A percentile compares a stretch with the other conserved stretches of the same genome.
Evolutionary conservation across 768 basidiomycete species (phyloP).

Genomic region (Porphyrellus cyaneotinctus): DNA sequence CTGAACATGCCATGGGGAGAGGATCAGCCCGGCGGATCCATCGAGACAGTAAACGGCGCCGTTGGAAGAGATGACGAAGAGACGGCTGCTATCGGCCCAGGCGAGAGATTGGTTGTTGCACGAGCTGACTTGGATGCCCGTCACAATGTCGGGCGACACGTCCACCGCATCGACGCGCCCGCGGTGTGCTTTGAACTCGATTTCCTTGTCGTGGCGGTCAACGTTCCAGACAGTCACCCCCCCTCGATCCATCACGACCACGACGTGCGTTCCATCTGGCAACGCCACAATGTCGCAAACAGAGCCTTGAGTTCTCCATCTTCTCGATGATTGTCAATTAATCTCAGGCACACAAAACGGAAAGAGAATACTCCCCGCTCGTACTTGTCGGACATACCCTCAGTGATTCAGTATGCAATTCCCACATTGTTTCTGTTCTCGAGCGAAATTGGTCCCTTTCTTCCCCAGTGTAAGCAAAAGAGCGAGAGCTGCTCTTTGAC

Average conservation of each 20-base stretch:
- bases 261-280: not conserved
- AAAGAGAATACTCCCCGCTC: too few relatives aligned
- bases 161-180: not conserved
- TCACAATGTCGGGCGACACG: not conserved
- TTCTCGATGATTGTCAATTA: too few relatives aligned
- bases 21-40: not conserved
- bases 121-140: not conserved
- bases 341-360: too few relatives aligned
- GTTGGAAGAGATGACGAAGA: not conserved
- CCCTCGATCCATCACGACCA: not conserved
- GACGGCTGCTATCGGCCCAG: not conserved
- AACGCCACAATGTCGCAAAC: not conserved
- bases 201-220: not conserved
- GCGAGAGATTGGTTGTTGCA: not conserved
- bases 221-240: not conserved
- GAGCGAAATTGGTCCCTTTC: too few relatives aligned
- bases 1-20: not conserved
- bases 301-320: too few relatives aligned
- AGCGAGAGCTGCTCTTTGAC: too few relatives aligned
- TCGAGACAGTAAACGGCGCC: not conserved
- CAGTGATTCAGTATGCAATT: too few relatives aligned
- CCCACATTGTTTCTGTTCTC: too few relatives aligned
- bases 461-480: too few relatives aligned
- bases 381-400: too few relatives aligned
- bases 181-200: not conserved